Base-by-base conservation (phyloP, 257 asterid species). In the Cruciata laevipes region DNA sequence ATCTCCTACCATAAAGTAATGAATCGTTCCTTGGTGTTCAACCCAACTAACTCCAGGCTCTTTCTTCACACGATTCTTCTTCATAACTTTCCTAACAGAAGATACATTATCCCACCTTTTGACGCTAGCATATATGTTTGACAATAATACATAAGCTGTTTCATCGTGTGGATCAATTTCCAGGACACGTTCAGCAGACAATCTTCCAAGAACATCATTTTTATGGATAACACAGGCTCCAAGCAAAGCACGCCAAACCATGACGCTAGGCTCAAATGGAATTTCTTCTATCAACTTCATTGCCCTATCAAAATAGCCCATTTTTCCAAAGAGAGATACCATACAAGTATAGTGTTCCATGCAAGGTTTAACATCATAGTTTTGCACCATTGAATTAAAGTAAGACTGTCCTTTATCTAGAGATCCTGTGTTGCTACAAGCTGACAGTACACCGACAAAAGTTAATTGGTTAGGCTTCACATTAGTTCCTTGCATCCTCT, bases 31-130 rank as follows among this genome's bases (percentile, higher is more conserved):
- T 63, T 79, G 88, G 67, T 80, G 72, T 80, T 89, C 97, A 62
- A 92, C 77, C 98, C 98, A 92, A 71, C 98, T 92, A 69, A 86
- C 91, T 69, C 98, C 98, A 5, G 94, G 97, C 67, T 92, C 98
- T 75, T 89, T 89, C 83, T 83, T 92, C 24, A 89, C 88, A 35
- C 82, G 82, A 69, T 80, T 85, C 77, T 66, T 89, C 77, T 86
- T 87, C 97, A 89, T 86, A 57, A 75, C 80, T 82, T 83, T 89
- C 82, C 97, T 79, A 30, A 92, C 89, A 33, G 77, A 67, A 59
- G 86, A 85, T 32, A 87, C 98, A 59, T 78, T 76, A 63, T 85
- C 89, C 96, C 96, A 92, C 40, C 88, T 85, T 77, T 81, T 92
- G 24, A 87, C 80, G 53, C 76, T 84, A 65, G 98, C 97, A 60